These are phyloP conservation scores for Kwoniella europaea DNA, from an alignment of 768 basidiomycete genomes.

Conservation along the genomic window DNA sequence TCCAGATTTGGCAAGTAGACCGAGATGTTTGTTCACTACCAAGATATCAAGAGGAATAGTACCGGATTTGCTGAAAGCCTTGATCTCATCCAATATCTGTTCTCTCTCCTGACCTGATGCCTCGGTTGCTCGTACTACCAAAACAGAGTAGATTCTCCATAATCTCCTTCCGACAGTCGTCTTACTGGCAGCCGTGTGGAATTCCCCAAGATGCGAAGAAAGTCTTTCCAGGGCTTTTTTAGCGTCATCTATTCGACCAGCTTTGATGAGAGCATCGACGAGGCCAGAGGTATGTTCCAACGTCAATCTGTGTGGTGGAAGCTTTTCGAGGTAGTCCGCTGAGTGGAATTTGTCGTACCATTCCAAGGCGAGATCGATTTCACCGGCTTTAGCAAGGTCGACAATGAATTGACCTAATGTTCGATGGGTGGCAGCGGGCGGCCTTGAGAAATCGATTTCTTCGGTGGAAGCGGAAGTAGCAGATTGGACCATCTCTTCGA, in stretches of 20 bases:
- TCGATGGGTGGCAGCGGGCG: slow-evolving; percentile 19
- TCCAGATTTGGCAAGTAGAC: slow-evolving; percentile 10
- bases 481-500: slow-evolving; percentile 73
- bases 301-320: slow-evolving; percentile 4
- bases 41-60: slow-evolving; percentile 11
- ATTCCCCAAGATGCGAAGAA: background rate
- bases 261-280: slow-evolving; percentile 16
- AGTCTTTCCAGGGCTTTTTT: background rate
- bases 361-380: slow-evolving; percentile 28
- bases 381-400: slow-evolving; percentile 18
- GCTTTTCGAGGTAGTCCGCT: slow-evolving; percentile 13
- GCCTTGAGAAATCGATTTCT: background rate
- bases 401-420: slow-evolving; percentile 21
- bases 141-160: slow-evolving; percentile 17
- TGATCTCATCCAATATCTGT: slow-evolving; percentile 4
- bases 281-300: slow-evolving; percentile 19
- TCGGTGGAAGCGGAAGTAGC: slow-evolving; percentile 39
- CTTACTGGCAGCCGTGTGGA: slow-evolving; percentile 1
- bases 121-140: slow-evolving; percentile 8
- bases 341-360: slow-evolving; percentile 17
- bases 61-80: background rate
- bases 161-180: slow-evolving; percentile 12
- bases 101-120: background rate
- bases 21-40: slow-evolving; percentile 8
- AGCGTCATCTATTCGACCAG: slow-evolving; percentile 7